Conservation (phyloP, 352 stramenopile species). For the Globisporangium apiculatum region DNA sequence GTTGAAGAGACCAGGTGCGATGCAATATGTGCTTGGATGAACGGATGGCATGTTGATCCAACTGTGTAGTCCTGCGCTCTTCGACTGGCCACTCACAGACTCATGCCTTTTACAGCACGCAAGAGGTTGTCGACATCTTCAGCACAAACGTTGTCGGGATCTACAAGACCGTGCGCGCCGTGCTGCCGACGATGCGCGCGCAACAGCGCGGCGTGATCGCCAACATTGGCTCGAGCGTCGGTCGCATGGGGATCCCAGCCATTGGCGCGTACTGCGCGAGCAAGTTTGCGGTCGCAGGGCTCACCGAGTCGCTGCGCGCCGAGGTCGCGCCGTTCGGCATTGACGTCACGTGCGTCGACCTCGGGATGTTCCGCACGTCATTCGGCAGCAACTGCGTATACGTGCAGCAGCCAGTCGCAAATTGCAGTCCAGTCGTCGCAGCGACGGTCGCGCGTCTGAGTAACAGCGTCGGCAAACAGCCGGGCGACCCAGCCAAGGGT, state of each 20-base stretch:
- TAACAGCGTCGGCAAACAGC: neutral
- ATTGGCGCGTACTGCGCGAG: slow-evolving; percentile 30
- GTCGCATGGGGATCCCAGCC: slow-evolving; percentile 19
- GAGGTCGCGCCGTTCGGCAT: slow-evolving; percentile 27
- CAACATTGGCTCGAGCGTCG: slow-evolving; percentile 26
- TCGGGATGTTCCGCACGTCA: slow-evolving; percentile 28
- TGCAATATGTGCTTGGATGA: no score
- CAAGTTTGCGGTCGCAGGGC: slow-evolving; percentile 33
- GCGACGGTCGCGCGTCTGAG: slow-evolving; percentile 13
- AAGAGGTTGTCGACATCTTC: slow-evolving; percentile 26
- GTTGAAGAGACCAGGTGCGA: slow-evolving; percentile 31
- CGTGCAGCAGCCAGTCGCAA: slow-evolving; percentile 14
- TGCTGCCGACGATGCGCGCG: neutral
- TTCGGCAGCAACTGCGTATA: slow-evolving; percentile 22
- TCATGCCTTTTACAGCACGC: neutral
- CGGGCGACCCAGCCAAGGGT: slow-evolving; percentile 8
- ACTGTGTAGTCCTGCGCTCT: no score
- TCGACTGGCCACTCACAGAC: no score
- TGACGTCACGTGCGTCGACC: slow-evolving; percentile 34
- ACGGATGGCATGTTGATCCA: no score
- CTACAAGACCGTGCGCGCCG: slow-evolving; percentile 22
- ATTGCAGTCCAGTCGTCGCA: slow-evolving; percentile 17
- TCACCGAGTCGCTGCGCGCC: slow-evolving; percentile 25
- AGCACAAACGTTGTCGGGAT: slow-evolving; percentile 42
- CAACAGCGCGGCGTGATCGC: slow-evolving; percentile 25